phyloP scores from a whole-genome alignment of 176 grass and related monocot genomes.

The Typha latifolia region DNA sequence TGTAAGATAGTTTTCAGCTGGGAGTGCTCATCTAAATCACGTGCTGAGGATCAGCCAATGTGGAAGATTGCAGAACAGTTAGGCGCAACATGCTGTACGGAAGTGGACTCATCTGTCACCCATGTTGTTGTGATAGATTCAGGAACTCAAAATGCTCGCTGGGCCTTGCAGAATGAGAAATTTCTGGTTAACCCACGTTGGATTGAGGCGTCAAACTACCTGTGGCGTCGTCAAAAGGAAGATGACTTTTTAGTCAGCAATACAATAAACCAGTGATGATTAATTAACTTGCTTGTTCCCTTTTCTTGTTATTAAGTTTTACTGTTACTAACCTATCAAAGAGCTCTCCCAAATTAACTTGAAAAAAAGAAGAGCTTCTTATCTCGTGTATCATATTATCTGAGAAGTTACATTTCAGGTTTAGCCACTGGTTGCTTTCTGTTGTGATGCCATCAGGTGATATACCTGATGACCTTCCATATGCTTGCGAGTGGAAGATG shows the following conservation, averaged over 20 bases:
- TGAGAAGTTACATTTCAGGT: not conserved
- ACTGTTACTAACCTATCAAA: not conserved
- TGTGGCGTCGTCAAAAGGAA: slow-evolving; percentile 53
- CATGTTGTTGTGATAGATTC: slow-evolving; percentile 48
- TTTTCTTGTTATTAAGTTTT: not conserved
- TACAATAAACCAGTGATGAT: slow-evolving; percentile 15
- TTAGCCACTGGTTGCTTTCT: not conserved
- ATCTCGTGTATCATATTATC: not conserved
- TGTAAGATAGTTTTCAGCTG: slow-evolving; percentile 79
- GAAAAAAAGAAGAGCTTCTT: not conserved
- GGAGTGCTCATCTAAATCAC: slow-evolving; percentile 34
- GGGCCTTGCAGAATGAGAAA: slow-evolving; percentile 46
- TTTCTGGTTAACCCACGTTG: slow-evolving; percentile 64
- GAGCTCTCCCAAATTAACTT: not conserved
- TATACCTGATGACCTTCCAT: too few relatives aligned
- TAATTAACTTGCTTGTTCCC: not conserved
- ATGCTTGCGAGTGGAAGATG: not conserved
- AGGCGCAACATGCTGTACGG: slow-evolving; percentile 49
- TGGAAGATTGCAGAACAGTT: slow-evolving; percentile 79
- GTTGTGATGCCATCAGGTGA: too few relatives aligned
- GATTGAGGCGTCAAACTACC: slow-evolving; percentile 57
- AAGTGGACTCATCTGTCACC: slow-evolving; percentile 49
- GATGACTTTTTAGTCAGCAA: slow-evolving; percentile 31
- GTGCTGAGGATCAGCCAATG: slow-evolving; percentile 37
- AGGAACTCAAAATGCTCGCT: slow-evolving; percentile 51